phyloP scores from a whole-genome alignment of 768 basidiomycete genomes.

The Pilatotrama ljubarskyi region DNA sequence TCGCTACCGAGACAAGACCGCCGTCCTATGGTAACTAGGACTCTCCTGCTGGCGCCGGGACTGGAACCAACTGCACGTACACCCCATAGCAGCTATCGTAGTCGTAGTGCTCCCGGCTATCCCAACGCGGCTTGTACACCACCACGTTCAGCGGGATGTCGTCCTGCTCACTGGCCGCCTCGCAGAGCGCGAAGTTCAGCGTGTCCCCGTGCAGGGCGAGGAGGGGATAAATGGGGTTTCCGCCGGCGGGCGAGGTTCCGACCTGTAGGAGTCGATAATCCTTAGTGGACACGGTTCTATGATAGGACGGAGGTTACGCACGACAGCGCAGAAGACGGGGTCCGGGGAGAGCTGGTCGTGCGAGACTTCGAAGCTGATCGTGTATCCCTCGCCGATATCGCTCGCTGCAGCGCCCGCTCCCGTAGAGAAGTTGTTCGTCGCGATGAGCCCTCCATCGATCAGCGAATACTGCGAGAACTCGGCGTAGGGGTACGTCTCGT shows the following conservation, averaged over 20 bases:
- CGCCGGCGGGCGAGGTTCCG: not conserved
- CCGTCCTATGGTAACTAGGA: too few species aligned
- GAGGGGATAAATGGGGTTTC: not conserved
- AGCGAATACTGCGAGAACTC: constrained; percentile 1
- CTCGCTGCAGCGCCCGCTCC: not conserved
- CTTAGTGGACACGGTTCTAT: not conserved
- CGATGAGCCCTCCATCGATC: not conserved
- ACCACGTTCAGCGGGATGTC: not conserved
- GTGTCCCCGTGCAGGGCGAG: constrained; percentile 7
- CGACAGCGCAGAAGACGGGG: constrained; percentile 1
- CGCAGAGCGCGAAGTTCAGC: constrained; percentile 6
- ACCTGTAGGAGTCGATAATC: not conserved
- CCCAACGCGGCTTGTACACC: constrained; percentile 1
- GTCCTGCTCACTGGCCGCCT: not conserved
- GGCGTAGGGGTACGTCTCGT: not conserved
- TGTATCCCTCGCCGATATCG: not conserved
- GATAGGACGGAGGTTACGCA: not conserved
- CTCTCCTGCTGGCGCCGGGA: not conserved
- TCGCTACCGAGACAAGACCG: too few species aligned
- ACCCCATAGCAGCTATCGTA: constrained; percentile 8
- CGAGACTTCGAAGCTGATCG: not conserved
- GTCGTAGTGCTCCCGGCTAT: not conserved
- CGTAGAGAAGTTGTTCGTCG: not conserved
- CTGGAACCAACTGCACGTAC: constrained; percentile 1
- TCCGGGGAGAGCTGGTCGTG: not conserved